These are phyloP conservation scores for Hortiboletus flavorubellus DNA, from an alignment of 768 basidiomycete species.

Conservation along the genomic window DNA sequence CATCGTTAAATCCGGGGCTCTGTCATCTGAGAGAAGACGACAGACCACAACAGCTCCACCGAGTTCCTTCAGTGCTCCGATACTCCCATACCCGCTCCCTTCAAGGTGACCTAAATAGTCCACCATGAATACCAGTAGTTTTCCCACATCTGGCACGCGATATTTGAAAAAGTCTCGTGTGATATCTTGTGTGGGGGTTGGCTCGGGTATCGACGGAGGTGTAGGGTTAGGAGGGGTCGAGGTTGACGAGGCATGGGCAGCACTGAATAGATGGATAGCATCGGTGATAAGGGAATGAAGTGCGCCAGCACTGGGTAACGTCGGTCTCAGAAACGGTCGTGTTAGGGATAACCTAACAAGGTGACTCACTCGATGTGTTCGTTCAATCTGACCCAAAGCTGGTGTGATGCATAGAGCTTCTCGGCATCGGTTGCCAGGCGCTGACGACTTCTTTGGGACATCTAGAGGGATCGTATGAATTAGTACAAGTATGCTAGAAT, in stretches of 20 bases:
- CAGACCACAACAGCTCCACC: constrained; percentile 57
- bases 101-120: constrained; percentile 25
- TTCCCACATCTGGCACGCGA: constrained; percentile 62
- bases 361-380: constrained; percentile 56
- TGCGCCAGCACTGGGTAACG: constrained; percentile 45
- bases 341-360: neutral
- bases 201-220: constrained; percentile 41
- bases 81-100: constrained; percentile 20
- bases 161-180: constrained; percentile 83
- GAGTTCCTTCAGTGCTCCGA: constrained; percentile 36
- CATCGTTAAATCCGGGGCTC: neutral
- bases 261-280: constrained; percentile 67
- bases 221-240: constrained; percentile 10
- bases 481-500: neutral
- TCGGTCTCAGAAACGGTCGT: neutral
- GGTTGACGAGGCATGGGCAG: constrained; percentile 22
- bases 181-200: constrained; percentile 60
- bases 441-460: constrained; percentile 77
- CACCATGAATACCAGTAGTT: constrained; percentile 61
- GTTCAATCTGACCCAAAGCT: constrained; percentile 78
- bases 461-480: constrained; percentile 40
- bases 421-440: constrained; percentile 79
- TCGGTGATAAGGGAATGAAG: constrained; percentile 65
- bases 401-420: constrained; percentile 75
- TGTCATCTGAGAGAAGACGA: constrained; percentile 4